phyloP scores from a whole-genome alignment of 2,329 filamentous ascomycete genomes.

The Thyridium curvatum region DNA sequence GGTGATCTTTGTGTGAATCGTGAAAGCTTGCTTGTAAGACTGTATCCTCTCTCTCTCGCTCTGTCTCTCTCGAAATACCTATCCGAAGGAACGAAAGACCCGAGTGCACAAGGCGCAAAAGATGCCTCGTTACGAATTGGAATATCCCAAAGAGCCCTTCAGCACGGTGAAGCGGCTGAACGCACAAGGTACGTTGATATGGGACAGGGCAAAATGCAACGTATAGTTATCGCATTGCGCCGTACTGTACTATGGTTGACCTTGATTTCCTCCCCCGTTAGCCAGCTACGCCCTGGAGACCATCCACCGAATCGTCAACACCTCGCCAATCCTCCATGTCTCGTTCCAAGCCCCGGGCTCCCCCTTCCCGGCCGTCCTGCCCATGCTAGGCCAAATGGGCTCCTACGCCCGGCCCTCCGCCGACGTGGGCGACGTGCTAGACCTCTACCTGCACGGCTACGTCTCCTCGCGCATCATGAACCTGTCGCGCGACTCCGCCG shows the following conservation, averaged over 20 bases:
- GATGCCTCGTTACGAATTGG: constrained; percentile 38
- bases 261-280: constrained; percentile 20
- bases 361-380: constrained; percentile 70
- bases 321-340: constrained; percentile 68
- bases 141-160: constrained; percentile 57
- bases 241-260: background rate
- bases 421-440: constrained; percentile 56
- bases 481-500: constrained; percentile 34
- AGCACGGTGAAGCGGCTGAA: constrained; percentile 65
- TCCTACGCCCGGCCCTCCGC: constrained; percentile 60
- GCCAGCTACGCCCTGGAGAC: constrained; percentile 65
- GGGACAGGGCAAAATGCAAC: too few species aligned
- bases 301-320: constrained; percentile 72
- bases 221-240: too few species aligned
- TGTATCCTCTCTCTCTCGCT: too few species aligned
- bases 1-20: too few species aligned
- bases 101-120: constrained; percentile 10
- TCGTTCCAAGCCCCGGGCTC: constrained; percentile 62
- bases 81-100: too few species aligned
- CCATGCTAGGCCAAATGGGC: constrained; percentile 82
- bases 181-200: constrained; percentile 53
- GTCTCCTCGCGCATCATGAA: constrained; percentile 74
- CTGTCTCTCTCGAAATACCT: too few species aligned
- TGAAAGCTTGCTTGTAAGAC: too few species aligned
- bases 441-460: constrained; percentile 81